These are phyloP conservation scores for Colletotrichum simmondsii DNA, from an alignment of 2,329 filamentous ascomycete genomes.

Conservation along the genomic window DNA sequence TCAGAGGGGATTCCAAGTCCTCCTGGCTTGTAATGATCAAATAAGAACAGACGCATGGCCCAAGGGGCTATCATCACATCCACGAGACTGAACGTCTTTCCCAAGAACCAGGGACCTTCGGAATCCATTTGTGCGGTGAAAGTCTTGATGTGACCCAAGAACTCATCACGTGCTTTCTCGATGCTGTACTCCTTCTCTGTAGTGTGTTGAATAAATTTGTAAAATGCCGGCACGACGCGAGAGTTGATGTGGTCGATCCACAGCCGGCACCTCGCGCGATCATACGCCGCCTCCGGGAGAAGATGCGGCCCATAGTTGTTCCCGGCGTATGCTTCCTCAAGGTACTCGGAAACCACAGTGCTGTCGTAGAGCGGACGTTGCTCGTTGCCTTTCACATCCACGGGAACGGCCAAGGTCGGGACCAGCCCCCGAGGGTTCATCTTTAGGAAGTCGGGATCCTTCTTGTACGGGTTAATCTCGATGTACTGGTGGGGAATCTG, in stretches of 20 bases:
- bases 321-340: slow-evolving; percentile 76
- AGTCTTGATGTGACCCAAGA: slow-evolving; percentile 67
- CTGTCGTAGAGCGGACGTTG: slow-evolving; percentile 77
- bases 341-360: slow-evolving; percentile 78
- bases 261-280: slow-evolving; percentile 72
- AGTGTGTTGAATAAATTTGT: slow-evolving; percentile 69
- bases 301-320: slow-evolving; percentile 58
- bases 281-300: slow-evolving; percentile 71
- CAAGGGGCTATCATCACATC: slow-evolving; percentile 80
- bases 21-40: slow-evolving; percentile 78
- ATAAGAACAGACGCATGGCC: slow-evolving; percentile 77
- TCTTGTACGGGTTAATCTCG: slow-evolving; percentile 83
- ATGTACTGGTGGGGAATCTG: slow-evolving; percentile 79
- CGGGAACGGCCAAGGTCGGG: slow-evolving; percentile 71
- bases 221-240: slow-evolving; percentile 76
- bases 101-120: slow-evolving; percentile 72
- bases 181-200: slow-evolving; percentile 59
- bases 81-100: slow-evolving; percentile 70
- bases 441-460: slow-evolving; percentile 72
- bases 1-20: slow-evolving; percentile 57
- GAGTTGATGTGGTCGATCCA: slow-evolving; percentile 80
- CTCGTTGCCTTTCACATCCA: slow-evolving; percentile 41
- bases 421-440: slow-evolving; percentile 82
- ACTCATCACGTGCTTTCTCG: slow-evolving; percentile 65
- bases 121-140: slow-evolving; percentile 72